Conservation (phyloP, 2,329 filamentous ascomycete genomes). For the Phyllosticta citrichinensis region DNA sequence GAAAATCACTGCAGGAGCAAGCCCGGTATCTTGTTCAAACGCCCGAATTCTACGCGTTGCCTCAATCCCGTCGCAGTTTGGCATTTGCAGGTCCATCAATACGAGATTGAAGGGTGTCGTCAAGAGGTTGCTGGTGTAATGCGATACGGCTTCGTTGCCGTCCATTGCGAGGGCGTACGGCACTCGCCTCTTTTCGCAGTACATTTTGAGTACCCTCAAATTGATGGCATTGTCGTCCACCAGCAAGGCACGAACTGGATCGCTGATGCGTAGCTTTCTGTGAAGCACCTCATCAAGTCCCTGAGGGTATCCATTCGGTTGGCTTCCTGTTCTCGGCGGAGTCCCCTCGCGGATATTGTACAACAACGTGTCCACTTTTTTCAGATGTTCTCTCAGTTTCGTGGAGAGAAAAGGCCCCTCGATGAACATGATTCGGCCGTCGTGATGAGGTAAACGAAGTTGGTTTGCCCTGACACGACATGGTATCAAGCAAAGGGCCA, state of each 20-base stretch:
- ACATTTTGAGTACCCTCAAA: conserved; percentile 39
- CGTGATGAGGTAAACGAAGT: conserved; percentile 11
- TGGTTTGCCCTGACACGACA: conserved; percentile 16
- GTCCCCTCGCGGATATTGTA: background rate
- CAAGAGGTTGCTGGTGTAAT: conserved; percentile 18
- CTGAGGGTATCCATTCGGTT: background rate
- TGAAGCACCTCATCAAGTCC: background rate
- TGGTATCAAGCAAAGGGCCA: conserved; percentile 22
- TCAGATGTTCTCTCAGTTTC: conserved; percentile 13
- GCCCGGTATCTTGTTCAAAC: conserved; percentile 17
- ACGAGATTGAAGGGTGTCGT: conserved; percentile 31
- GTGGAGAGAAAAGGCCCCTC: conserved; percentile 20
- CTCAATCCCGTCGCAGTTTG: conserved; percentile 34
- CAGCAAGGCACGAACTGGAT: conserved; percentile 22
- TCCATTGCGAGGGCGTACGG: conserved; percentile 35
- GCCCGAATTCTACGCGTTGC: conserved; percentile 29
- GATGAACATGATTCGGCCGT: conserved; percentile 18
- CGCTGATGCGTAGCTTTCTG: background rate
- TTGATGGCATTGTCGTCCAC: conserved; percentile 43
- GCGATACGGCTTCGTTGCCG: conserved; percentile 35
- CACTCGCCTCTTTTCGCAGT: conserved; percentile 35
- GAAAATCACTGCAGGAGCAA: conserved; percentile 23
- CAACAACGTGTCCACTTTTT: conserved; percentile 8
- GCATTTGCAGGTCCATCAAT: conserved; percentile 38
- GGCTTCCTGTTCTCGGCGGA: background rate